Evolutionary conservation across 495 filamentous ascomycete species (phyloP), one percentile per base, ranked within the genome.

Genomic region (Apiosordaria backusii): DNA sequence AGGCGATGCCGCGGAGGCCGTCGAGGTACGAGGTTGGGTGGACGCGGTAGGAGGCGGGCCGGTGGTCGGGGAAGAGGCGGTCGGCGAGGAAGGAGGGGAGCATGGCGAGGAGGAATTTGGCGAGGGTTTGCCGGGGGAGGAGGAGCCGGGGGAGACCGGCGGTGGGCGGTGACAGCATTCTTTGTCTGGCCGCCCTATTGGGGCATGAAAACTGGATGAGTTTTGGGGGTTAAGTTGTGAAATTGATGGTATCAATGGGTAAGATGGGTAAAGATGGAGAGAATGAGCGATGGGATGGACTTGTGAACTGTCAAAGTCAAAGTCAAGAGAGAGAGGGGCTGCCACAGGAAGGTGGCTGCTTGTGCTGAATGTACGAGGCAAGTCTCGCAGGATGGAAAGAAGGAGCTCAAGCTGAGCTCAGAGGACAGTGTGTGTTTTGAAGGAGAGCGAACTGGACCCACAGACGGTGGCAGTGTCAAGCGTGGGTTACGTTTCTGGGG

Each of bases 1-100:
- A 82, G 15, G 83, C 83, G 63, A 87, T 76, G n/a, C 84, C 84
- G 22, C 84, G 79, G 24, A 87, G 76, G 21, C 84, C 83, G 74
- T 83, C 79, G 57, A 87, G 78, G 67, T 84, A 85, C 21, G 82
- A 80, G 0, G 83, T 86, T 21, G 80, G 72, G 61, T 81, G 80
- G 21, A 77, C 29, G 50, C 64, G 73, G 61, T 59, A 71, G 23
- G 69, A 53, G 45, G 66, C 67, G 5, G 35, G 35, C 60, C 65
- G 70, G 19, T 72, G 73, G 18, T 77, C 73, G 21, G 74, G 74
- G 66, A 68, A 74, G 67, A 76, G 21, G 59, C 50, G 13, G 68
- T 76, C 71, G 58, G 73, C 65, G 45, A 78, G 63, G 61, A 78
- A 78, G 64, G 73, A 75, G 2, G 76, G 76, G 9, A 78, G 61